These are phyloP conservation scores for Sporothrix euskadiensis DNA, from an alignment of 2,329 filamentous ascomycete species.

Conservation along the genomic window DNA sequence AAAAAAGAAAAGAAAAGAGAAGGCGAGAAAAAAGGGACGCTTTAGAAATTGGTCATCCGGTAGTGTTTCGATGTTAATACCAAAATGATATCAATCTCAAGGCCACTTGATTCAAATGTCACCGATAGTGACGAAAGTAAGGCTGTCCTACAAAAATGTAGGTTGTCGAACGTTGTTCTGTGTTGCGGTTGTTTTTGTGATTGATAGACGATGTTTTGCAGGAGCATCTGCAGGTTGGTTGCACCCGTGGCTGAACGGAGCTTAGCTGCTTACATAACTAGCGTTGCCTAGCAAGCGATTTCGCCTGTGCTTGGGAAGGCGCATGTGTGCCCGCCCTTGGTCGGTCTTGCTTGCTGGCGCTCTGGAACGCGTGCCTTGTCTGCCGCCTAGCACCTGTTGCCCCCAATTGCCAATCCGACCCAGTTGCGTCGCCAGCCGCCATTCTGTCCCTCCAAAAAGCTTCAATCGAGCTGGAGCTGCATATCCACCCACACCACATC, in stretches of 20 bases:
- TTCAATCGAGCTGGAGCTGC: conserved; percentile 13
- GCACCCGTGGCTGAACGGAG: background rate
- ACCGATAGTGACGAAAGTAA: background rate
- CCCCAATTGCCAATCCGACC: conserved; percentile 23
- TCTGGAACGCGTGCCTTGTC: conserved; percentile 33
- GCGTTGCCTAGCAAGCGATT: background rate
- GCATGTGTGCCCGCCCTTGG: background rate
- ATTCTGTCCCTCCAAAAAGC: conserved; percentile 21
- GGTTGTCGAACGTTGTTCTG: background rate
- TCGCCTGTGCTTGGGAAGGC: background rate
- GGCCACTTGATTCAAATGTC: background rate
- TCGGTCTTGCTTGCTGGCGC: conserved; percentile 4
- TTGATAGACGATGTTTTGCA: background rate
- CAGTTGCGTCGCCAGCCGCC: conserved; percentile 9
- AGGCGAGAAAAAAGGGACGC: background rate
- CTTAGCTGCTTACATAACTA: conserved; percentile 24
- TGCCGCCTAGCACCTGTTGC: conserved; percentile 32
- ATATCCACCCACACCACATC: background rate
- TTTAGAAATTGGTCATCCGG: background rate
- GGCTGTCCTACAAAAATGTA: background rate
- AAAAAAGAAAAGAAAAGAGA: background rate
- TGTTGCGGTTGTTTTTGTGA: background rate
- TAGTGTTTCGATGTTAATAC: background rate
- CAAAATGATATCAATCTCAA: background rate
- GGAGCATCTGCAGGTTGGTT: background rate